Evolutionary conservation across 1,139 yeast genomes (phyloP).

Genomic region (Saccharomyces pastorianus): DNA sequence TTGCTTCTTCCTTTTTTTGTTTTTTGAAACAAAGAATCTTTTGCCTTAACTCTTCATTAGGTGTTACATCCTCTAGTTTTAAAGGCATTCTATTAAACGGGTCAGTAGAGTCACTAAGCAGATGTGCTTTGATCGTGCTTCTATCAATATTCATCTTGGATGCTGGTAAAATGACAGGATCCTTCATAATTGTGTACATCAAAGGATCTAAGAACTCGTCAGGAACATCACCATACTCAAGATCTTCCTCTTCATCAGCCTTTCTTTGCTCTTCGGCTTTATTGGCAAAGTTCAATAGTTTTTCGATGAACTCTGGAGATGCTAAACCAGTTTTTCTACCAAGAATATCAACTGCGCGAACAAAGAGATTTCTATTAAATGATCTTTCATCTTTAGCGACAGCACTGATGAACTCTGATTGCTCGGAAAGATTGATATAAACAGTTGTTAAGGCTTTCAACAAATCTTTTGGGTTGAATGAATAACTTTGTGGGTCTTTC

Average conservation of each 20-base stretch:
- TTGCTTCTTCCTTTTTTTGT: constrained; percentile 29
- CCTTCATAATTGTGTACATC: constrained; percentile 91
- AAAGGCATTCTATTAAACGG: constrained; percentile 94
- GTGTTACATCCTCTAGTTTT: constrained; percentile 77
- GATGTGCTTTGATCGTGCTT: constrained; percentile 86
- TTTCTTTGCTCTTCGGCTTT: constrained; percentile 53
- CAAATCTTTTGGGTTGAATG: constrained; percentile 71
- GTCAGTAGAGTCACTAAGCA: constrained; percentile 89
- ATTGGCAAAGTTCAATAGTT: constrained; percentile 49
- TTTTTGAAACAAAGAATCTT: constrained; percentile 54
- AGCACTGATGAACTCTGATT: constrained; percentile 62
- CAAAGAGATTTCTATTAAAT: constrained; percentile 56
- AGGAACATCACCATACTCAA: constrained; percentile 87
- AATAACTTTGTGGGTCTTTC: constrained; percentile 71
- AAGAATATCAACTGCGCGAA: constrained; percentile 62
- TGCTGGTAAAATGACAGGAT: constrained; percentile 86
- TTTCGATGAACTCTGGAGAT: constrained; percentile 45
- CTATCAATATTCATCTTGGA: constrained; percentile 80
- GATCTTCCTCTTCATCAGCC: constrained; percentile 71
- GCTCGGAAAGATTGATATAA: constrained; percentile 59
- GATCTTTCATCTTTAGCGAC: constrained; percentile 90
- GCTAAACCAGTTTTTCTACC: constrained; percentile 44
- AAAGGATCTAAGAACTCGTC: constrained; percentile 95
- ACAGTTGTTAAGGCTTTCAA: constrained; percentile 65
- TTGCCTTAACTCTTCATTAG: constrained; percentile 57